Conservation (phyloP, 345 rosid genomes). For the Syzygium oleosum region DNA sequence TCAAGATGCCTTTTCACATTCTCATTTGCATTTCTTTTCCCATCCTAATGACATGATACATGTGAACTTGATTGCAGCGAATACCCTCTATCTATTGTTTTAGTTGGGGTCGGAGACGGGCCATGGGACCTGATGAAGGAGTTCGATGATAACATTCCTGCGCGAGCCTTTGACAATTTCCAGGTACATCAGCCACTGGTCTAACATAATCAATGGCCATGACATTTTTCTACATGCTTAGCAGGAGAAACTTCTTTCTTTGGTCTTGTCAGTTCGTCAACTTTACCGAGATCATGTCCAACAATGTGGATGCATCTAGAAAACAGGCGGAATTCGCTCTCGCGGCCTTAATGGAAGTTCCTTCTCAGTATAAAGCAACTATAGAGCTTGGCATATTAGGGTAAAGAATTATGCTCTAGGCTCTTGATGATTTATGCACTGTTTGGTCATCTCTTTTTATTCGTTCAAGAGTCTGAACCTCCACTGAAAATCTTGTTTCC, state of each 20-base stretch:
- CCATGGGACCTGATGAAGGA: conserved; percentile 96
- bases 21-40: neutral
- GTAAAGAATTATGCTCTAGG: conserved; percentile 16
- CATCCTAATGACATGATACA: neutral
- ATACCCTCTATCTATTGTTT: conserved; percentile 73
- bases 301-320: conserved; percentile 42
- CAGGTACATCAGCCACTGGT: conserved; percentile 30
- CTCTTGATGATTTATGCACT: neutral
- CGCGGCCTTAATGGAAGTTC: conserved; percentile 89
- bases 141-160: conserved; percentile 90
- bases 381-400: conserved; percentile 68
- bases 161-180: conserved; percentile 80
- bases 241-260: neutral
- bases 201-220: neutral
- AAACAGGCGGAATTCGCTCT: conserved; percentile 79
- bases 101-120: conserved; percentile 95
- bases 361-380: conserved; percentile 82
- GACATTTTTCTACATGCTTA: neutral
- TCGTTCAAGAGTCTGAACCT: neutral
- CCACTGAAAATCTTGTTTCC: neutral
- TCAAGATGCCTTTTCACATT: neutral
- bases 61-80: conserved; percentile 32
- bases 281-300: conserved; percentile 81
- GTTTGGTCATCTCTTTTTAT: neutral
- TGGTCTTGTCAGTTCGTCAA: conserved; percentile 61